phyloP scores from a whole-genome alignment of 2,329 filamentous ascomycete genomes.

The Microascus cirrosus region DNA sequence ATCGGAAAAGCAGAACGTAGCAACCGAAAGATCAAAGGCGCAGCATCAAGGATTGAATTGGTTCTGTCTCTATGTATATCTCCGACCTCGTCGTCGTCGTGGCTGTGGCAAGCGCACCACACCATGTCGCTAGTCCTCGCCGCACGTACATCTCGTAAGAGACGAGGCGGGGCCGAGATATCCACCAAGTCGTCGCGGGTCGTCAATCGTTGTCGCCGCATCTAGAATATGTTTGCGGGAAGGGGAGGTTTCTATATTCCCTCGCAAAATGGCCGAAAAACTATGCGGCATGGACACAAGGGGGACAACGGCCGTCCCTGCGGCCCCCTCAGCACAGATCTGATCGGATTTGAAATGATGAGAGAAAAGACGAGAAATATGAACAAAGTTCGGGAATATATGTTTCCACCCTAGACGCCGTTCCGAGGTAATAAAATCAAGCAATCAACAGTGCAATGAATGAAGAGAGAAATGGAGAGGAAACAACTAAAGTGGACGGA shows the following conservation, averaged over 20 bases:
- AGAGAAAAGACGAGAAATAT: constrained; percentile 15
- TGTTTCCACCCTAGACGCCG: constrained; percentile 5
- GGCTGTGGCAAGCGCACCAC: not conserved
- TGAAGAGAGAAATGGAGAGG: not conserved
- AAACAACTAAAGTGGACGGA: not conserved
- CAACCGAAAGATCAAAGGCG: not conserved
- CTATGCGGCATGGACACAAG: not conserved
- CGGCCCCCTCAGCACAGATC: not conserved
- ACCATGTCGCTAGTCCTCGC: not conserved
- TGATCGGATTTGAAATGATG: not conserved
- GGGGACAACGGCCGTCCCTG: not conserved
- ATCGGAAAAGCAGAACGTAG: not conserved
- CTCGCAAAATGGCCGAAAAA: not conserved
- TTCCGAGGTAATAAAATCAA: constrained; percentile 8
- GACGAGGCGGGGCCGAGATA: not conserved
- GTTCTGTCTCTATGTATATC: not conserved
- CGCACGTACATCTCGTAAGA: not conserved
- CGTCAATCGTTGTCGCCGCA: not conserved
- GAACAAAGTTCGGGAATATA: constrained; percentile 16
- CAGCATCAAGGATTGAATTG: not conserved
- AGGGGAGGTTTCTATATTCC: not conserved
- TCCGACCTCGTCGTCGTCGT: not conserved
- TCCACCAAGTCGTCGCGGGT: not conserved
- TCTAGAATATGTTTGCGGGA: not conserved
- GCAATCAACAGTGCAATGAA: constrained; percentile 8